Conservation (phyloP, 306 rosid genomes). For the Lablab purpureus region DNA sequence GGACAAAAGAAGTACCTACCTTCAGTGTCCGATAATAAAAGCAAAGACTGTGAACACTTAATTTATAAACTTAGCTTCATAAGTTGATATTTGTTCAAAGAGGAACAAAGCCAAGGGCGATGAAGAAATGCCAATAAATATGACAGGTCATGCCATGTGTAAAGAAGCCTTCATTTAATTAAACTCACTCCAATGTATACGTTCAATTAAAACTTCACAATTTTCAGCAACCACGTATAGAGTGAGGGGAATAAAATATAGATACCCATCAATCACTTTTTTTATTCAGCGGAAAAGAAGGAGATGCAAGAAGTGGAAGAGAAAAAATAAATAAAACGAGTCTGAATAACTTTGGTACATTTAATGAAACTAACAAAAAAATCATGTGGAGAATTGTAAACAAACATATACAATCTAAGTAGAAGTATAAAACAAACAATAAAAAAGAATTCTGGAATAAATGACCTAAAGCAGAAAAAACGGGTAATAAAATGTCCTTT, state of each 20-base stretch:
- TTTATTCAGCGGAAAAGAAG: not conserved
- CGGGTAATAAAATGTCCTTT: not conserved
- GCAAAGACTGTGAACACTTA: conserved; percentile 34
- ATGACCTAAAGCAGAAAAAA: conserved; percentile 29
- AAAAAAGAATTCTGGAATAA: not conserved
- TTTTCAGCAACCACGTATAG: conserved; percentile 4
- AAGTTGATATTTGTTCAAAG: conserved; percentile 11
- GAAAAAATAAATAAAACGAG: conserved; percentile 19
- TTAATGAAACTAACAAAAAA: conserved; percentile 11
- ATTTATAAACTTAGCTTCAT: conserved; percentile 12
- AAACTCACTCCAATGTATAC: not conserved
- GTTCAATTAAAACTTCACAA: conserved; percentile 20
- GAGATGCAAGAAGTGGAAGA: conserved; percentile 13
- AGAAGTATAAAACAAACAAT: not conserved
- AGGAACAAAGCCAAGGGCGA: conserved; percentile 9
- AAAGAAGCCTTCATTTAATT: conserved; percentile 9
- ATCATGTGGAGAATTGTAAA: conserved; percentile 2
- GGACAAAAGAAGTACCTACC: not conserved
- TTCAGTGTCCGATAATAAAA: conserved; percentile 12
- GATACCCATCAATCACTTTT: not conserved
- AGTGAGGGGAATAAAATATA: not conserved
- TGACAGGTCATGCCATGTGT: conserved; percentile 15
- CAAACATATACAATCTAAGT: not conserved
- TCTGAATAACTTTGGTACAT: not conserved
- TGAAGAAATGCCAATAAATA: conserved; percentile 17